These are phyloP conservation scores for Durusdinium trenchii DNA, from an alignment of 73 alveolate species.

Conservation along the genomic window DNA sequence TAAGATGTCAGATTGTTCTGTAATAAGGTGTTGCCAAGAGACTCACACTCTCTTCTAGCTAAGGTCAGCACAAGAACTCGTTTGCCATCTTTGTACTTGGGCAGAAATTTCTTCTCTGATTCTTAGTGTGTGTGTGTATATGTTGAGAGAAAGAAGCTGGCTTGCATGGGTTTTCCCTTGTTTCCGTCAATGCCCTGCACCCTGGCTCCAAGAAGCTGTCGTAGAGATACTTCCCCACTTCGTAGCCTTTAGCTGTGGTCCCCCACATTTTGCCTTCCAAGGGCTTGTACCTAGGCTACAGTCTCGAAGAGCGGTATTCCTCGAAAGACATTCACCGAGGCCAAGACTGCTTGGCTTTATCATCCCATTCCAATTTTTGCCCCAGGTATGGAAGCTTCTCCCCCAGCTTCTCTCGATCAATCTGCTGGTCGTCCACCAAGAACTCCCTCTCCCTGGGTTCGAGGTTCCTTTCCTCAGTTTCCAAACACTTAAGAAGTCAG, in stretches of 20 bases:
- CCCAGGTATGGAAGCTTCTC: conserved; percentile 54
- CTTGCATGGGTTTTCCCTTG: background rate
- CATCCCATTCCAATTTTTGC: conserved; percentile 62
- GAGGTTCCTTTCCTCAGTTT: background rate
- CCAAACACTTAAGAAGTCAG: background rate
- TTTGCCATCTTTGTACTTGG: conserved; percentile 64
- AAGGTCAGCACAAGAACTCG: conserved; percentile 31
- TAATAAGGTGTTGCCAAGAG: too few relatives aligned
- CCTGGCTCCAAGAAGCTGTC: conserved; percentile 40
- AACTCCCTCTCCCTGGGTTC: conserved; percentile 65
- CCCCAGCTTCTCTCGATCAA: conserved; percentile 50
- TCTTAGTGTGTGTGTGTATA: background rate
- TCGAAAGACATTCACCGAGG: background rate
- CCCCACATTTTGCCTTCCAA: conserved; percentile 87
- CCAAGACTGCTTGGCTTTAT: conserved; percentile 11
- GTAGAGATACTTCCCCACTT: conserved; percentile 63
- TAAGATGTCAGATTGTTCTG: too few relatives aligned
- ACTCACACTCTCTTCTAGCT: too few relatives aligned
- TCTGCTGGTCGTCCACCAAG: conserved; percentile 73
- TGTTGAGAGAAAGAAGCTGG: background rate
- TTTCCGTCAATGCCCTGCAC: background rate
- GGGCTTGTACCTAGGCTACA: conserved; percentile 67
- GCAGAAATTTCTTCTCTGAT: conserved; percentile 53
- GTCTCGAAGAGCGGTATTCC: background rate
- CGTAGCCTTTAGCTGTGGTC: conserved; percentile 55